Base-by-base conservation (phyloP, 306 rosid genomes). In the Alnus rubra region DNA sequence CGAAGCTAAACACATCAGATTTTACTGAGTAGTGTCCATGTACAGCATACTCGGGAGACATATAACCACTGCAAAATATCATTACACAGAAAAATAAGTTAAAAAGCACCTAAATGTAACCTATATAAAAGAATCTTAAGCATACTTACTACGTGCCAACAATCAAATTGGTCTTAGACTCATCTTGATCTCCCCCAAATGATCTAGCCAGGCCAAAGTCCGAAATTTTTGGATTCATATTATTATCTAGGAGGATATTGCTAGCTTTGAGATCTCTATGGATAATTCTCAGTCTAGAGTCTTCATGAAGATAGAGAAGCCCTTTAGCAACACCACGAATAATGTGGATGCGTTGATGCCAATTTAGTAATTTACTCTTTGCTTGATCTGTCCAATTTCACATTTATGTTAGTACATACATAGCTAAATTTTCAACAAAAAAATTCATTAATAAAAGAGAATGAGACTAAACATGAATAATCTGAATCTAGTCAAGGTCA, bases 191-290 rank as follows among this genome's bases (percentile, higher is more conserved):
- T 55, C 86, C 92, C 39, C 84, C 86, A 68, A 86, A 81, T 5
- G 85, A 69, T 80, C 84, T 83, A 19, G 92, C 92, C 35, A 86
- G 31, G 2, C 91, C 94, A 45, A 88, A 90, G 76, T 90, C 92
- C 9, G 88, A 87, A 73, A 90, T 90, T 76, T 90, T 90, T 2
- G 94, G 86, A 71, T 85, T 82, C 90, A 88, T 80, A 8, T 88
- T 79, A n/a, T 81, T 11, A 53, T 84, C 92, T 4, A 84, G 86
- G 65, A 90, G 84, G 48, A 86, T 77, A 54, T 88, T 88, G 65
- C 91, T 86, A 0, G 85, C 76, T 81, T 89, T 89, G 33, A 89
- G 83, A 80, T 89, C 93, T 33, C 81, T 60, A 5, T 83, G 81
- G 35, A 84, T 81, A 8, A 81, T 81, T 44, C 88, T 81, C 39